Base-by-base conservation (phyloP, 352 stramenopile genomes). In the Globisporangium takayamanum region DNA sequence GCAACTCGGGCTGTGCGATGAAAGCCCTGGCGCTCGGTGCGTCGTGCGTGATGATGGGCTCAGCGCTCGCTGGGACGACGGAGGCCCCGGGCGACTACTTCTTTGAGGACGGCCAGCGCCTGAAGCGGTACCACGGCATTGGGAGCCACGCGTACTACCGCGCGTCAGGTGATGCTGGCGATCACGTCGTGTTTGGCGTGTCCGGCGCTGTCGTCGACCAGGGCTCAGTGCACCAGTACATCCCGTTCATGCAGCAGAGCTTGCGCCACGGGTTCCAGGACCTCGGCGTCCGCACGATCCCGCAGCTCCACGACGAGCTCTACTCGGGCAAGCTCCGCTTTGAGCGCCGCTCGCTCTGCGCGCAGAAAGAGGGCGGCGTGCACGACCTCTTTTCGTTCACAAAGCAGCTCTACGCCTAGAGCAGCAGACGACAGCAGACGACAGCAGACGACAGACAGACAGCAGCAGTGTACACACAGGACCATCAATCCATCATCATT, bases 111-210 rank as follows among this genome's bases (percentile, higher is more conserved):
- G 97, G 97, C 39, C 93, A 99, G 64, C 93, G 97, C 45, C 81
- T 99, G 28, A 99, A 99, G 80, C 87, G 96, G 53, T 99, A 99
- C 87, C 89, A 97, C 65, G 97, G 97, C 55, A 99, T 98, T 88
- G 95, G 97, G 36, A 98, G 88, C 66, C 80, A 99, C 59, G 97
- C 99, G 74, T 97, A 94, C 39, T 88, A 71, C n/a, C 74, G 50
- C 44, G 68, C 72, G 26, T 79, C 85, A 44, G 69, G 72, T 16
- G 66, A 64, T 26, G 73, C 77, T 15, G 75, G 79, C 15, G 88
- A 98, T 54, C 98, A 98, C 72, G 92, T 99, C 14, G 97, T 97
- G 8, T 97, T 99, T 63, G 97, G 97, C 56, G 97, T 99, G 10
- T 96, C 89, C 41, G 97, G 97, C 39, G 89, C 96, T 10, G 97